A percentile compares a stretch with the other conserved stretches of the same genome.
Conservation (phyloP, 1,139 yeast genomes). For the Yamadazyma trypodendri region DNA sequence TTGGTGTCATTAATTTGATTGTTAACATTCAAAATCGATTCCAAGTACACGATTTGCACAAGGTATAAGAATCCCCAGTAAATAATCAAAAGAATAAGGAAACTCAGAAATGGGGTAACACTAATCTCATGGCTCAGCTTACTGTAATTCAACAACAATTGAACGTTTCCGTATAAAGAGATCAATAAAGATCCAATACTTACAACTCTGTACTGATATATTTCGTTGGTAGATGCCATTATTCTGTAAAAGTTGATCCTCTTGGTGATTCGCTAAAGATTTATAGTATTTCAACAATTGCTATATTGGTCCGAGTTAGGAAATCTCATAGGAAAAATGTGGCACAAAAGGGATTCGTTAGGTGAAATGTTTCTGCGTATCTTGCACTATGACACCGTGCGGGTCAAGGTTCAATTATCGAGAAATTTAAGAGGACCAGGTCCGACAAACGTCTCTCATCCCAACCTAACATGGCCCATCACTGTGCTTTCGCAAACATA, state of each 20-base stretch:
- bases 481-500: too few species aligned
- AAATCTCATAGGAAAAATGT: neutral
- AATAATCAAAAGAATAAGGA: conserved; percentile 47
- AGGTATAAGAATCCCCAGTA: conserved; percentile 60
- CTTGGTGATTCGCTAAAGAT: neutral
- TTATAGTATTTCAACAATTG: conserved; percentile 3
- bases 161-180: conserved; percentile 53
- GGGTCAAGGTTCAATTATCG: too few species aligned
- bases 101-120: conserved; percentile 71
- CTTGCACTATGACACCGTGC: too few species aligned
- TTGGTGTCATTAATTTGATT: conserved; percentile 15
- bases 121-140: conserved; percentile 39
- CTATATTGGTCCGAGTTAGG: conserved; percentile 3
- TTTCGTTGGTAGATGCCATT: conserved; percentile 9
- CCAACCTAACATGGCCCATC: too few species aligned
- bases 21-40: conserved; percentile 43
- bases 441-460: too few species aligned
- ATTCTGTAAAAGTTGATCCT: neutral
- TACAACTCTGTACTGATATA: conserved; percentile 37
- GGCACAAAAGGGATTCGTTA: too few species aligned
- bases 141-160: conserved; percentile 51
- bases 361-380: too few species aligned
- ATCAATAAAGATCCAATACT: conserved; percentile 51
- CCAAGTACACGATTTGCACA: conserved; percentile 42
- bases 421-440: too few species aligned